Conservation (phyloP, 2,329 filamentous ascomycete genomes). For the Cladosporium austrohemisphaericum region DNA sequence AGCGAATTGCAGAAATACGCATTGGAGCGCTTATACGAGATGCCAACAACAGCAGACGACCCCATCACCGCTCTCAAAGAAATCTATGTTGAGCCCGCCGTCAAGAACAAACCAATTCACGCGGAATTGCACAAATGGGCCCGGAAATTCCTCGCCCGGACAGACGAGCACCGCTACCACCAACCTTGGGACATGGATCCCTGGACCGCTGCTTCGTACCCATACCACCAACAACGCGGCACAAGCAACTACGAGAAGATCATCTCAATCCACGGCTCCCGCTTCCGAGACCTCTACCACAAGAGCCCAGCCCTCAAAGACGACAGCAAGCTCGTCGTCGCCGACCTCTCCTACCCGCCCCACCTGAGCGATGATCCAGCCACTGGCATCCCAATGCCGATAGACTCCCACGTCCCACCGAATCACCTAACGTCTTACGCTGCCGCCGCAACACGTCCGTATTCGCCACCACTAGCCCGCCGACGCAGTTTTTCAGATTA, state of each 20-base stretch:
- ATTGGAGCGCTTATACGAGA: slow-evolving; percentile 32
- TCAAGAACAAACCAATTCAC: slow-evolving; percentile 19
- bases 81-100: slow-evolving; percentile 32
- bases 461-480: neutral
- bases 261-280: slow-evolving; percentile 1
- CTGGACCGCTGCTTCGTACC: neutral
- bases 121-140: slow-evolving; percentile 28
- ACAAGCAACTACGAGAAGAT: slow-evolving; percentile 22
- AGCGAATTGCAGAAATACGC: slow-evolving; percentile 35
- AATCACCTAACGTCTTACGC: neutral
- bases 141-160: slow-evolving; percentile 21
- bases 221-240: neutral
- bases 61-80: slow-evolving; percentile 34
- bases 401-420: neutral
- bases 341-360: slow-evolving; percentile 9
- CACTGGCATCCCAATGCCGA: neutral
- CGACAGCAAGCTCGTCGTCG: slow-evolving; percentile 19
- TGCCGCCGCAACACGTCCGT: neutral
- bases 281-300: slow-evolving; percentile 19
- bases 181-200: neutral
- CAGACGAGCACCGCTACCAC: slow-evolving; percentile 4
- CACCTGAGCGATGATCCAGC: neutral
- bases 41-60: slow-evolving; percentile 33
- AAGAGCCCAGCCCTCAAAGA: slow-evolving; percentile 19
- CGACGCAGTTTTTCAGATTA: slow-evolving; percentile 9